A percentile compares a stretch with the other conserved stretches of the same genome.
phyloP scores from a whole-genome alignment of 2,329 filamentous ascomycete species.

The Cytospora schulzeri region DNA sequence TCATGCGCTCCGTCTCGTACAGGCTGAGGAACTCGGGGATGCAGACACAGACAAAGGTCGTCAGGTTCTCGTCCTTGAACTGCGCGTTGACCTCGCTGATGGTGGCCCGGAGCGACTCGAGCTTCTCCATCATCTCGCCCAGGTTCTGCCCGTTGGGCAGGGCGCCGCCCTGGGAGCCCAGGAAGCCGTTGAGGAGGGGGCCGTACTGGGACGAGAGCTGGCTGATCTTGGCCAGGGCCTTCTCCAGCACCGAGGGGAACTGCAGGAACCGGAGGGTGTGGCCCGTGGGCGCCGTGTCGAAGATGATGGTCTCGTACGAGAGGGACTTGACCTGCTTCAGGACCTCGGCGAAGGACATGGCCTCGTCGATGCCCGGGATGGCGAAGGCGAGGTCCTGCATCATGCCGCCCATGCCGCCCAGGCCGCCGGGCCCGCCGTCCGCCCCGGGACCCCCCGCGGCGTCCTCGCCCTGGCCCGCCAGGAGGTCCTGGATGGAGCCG shows the following conservation, averaged over 20 bases:
- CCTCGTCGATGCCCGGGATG: constrained; percentile 97
- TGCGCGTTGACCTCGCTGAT: constrained; percentile 96
- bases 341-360: constrained; percentile 99
- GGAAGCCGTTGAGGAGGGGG: constrained; percentile 89
- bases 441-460: too few species aligned
- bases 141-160: constrained; percentile 93
- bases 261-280: constrained; percentile 98
- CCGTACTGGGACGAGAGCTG: constrained; percentile 94
- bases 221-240: constrained; percentile 95
- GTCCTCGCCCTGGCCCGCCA: constrained; percentile 76
- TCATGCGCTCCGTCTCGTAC: constrained; percentile 99
- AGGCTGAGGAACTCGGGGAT: constrained; percentile 96
- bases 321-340: constrained; percentile 99
- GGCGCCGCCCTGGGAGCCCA: constrained; percentile 70
- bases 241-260: constrained; percentile 97
- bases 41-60: constrained; percentile 97
- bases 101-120: constrained; percentile 89
- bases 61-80: constrained; percentile 95
- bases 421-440: constrained; percentile 60
- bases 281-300: constrained; percentile 96
- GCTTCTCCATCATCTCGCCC: constrained; percentile 89
- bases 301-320: constrained; percentile 98
- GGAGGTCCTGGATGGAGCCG: constrained; percentile 92
- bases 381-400: constrained; percentile 98
- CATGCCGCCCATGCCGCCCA: constrained; percentile 84